Evolutionary conservation across 148 eudicot species (phyloP), one percentile per base, ranked within the genome.

Genomic region (Polygonum maritimum): DNA sequence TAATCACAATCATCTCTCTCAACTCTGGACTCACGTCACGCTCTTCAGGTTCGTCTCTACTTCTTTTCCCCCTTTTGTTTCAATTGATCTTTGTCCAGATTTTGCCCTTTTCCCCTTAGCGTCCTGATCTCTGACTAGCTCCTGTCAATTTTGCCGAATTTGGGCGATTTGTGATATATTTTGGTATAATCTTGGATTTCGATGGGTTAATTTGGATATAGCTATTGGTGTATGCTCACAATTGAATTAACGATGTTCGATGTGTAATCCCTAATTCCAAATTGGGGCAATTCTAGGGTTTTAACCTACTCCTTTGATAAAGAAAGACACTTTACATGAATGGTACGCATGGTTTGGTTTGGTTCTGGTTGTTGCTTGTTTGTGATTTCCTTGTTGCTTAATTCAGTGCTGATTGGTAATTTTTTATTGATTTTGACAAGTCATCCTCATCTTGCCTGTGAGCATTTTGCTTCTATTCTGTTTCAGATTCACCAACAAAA

Each of bases 161-260:
- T 21, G 71, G 71, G 71, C 35, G 11, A 9, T 67, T 35, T 67
- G 19, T 67, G 11, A 63, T 33, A 38, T 0, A 15, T 36, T 67
- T 67, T 1, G 16, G n/a, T 67, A 12, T 14, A 35, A 38, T 35
- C 35, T 3, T 33, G 13, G n/a, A 10, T 67, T 67, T 67, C 21
- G 44, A 67, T 67, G 21, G 44, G 38, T 67, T 67, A 35, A 16
- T 19, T 36, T 67, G 71, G 71, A 16, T 36, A 6, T 38, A 36
- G 44, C 71, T 13, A 36, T 67, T 21, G 38, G 7, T 67, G 7
- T 67, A 19, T 36, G 41, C 36, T 67, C n/a, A 13, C n/a, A 15
- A 35, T n/a, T 35, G 70, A 15, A 63, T 63, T 67, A 35, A 67
- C 38, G 71, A 38, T 67, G 45, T 67, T 67, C 71, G 45, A 67